Base-by-base conservation (phyloP, 2,329 filamentous ascomycete genomes). In the Beauveria sp. region DNA sequence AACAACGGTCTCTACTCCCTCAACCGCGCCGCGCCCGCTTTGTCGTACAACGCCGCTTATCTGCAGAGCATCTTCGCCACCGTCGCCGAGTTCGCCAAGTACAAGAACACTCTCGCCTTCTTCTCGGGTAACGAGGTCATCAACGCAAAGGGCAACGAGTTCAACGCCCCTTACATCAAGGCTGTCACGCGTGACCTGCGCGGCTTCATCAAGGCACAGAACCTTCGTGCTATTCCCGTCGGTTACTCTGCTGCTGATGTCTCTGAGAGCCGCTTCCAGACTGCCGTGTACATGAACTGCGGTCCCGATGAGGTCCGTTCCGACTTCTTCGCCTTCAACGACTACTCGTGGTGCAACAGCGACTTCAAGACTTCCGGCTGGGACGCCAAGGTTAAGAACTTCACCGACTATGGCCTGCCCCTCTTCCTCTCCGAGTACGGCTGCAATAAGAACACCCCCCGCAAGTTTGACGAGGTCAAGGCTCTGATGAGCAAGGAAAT, bases 361-460 rank as follows among this genome's bases (percentile, higher is more conserved):
- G 80, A 85, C 67, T 93, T 89, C 78, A 73, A 75, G 52, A 79
- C 76, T 51, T 88, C 92, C 46, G 91, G 90, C 67, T 97, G 92
- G 91, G 84, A 91, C 74, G 75, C 88, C 72, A 96, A 96, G 83
- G 92, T 96, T 64, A 82, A 89, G 80, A 91, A 89, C 78, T 96
- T 93, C 76, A 86, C 84, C 65, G 85, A 89, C 73, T 96, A 96
- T 74, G 91, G 91, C 68, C 80, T 96, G 59, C 91, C 93, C 62
- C 88, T 96, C 71, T 97, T 96, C 85, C 83, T 99, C 59, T 97
- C 93, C 56, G 95, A 98, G 76, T 98, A 89, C 72, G 95, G 95
- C 65, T 99, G 95, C 80, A 91, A 73, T 76, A 88, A 84, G 72
- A 92, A 90, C 80, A 84, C 79, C 63, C 73, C 73, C 52, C 93